A percentile compares a stretch with the other conserved stretches of the same genome.
Conservation (phyloP, 2,329 filamentous ascomycete genomes). For the Diaporthe capsici region DNA sequence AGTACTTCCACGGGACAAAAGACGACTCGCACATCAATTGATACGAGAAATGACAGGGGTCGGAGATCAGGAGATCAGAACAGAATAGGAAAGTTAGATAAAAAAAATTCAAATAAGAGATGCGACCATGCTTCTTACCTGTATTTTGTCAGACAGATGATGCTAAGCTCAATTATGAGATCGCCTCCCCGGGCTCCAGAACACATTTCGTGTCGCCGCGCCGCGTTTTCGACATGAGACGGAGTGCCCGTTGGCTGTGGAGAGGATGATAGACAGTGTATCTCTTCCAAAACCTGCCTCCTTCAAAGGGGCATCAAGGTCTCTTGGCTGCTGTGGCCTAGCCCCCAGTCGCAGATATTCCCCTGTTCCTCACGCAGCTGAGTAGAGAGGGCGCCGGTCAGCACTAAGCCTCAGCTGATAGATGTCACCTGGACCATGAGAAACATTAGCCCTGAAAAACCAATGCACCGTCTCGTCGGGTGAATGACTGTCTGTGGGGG, state of each 20-base stretch:
- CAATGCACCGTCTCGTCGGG: background rate
- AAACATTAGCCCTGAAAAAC: slow-evolving; percentile 10
- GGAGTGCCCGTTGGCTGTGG: background rate
- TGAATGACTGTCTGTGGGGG: slow-evolving; percentile 18
- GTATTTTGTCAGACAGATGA: background rate
- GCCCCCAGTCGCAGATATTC: background rate
- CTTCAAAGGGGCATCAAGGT: background rate
- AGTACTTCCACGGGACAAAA: background rate
- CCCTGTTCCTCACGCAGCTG: background rate
- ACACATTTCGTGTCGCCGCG: background rate
- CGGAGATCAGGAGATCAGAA: background rate
- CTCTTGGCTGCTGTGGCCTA: background rate
- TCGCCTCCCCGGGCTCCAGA: background rate
- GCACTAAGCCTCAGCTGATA: slow-evolving; percentile 37
- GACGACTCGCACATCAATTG: background rate
- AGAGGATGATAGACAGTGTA: background rate
- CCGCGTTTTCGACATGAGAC: slow-evolving; percentile 14
- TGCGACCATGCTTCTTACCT: background rate
- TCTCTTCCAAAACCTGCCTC: slow-evolving; percentile 10
- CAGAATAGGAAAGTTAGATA: slow-evolving; percentile 1
- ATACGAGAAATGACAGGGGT: background rate
- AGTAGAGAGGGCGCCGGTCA: slow-evolving; percentile 16
- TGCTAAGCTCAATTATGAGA: background rate
- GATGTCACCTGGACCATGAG: slow-evolving; percentile 23
- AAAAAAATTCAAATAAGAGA: background rate